Conservation (phyloP, 352 stramenopile species). For the Phytophthora sp. region DNA sequence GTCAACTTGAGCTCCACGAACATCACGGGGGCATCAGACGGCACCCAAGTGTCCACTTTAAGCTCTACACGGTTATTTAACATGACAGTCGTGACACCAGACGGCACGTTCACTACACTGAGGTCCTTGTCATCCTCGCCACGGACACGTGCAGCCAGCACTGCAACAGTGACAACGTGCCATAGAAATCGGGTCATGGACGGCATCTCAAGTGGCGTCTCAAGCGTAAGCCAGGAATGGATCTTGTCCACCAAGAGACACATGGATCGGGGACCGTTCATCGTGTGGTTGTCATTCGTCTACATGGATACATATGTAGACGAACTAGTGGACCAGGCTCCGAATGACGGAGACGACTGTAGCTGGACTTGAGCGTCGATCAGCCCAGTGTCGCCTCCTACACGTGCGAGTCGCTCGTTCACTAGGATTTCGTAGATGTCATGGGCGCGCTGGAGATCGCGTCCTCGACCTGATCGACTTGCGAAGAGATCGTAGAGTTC, state of each 20-base stretch:
- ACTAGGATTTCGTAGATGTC: conserved; percentile 46
- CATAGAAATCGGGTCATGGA: conserved; percentile 9
- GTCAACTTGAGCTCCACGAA: conserved; percentile 51
- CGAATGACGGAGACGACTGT: neutral
- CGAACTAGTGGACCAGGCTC: neutral
- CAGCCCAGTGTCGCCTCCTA: conserved; percentile 18
- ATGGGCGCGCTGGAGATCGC: conserved; percentile 40
- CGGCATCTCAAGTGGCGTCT: too few relatives aligned
- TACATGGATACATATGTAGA: conserved; percentile 3
- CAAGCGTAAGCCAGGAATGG: too few relatives aligned
- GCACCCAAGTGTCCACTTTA: conserved; percentile 52
- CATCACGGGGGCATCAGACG: conserved; percentile 43
- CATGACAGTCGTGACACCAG: conserved; percentile 55
- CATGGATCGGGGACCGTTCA: conserved; percentile 28
- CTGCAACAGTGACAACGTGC: neutral
- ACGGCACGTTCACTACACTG: conserved; percentile 56
- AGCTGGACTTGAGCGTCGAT: conserved; percentile 20
- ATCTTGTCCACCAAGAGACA: conserved; percentile 25
- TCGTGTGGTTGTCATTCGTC: conserved; percentile 12
- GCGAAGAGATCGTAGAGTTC: conserved; percentile 64
- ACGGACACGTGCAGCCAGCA: neutral
- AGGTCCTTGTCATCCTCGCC: conserved; percentile 22
- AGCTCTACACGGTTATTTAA: conserved; percentile 46
- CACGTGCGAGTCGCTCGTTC: conserved; percentile 34
- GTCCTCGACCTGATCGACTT: conserved; percentile 27